Conservation (phyloP, 2,329 filamentous ascomycete species). For the Xylaria sp. region DNA sequence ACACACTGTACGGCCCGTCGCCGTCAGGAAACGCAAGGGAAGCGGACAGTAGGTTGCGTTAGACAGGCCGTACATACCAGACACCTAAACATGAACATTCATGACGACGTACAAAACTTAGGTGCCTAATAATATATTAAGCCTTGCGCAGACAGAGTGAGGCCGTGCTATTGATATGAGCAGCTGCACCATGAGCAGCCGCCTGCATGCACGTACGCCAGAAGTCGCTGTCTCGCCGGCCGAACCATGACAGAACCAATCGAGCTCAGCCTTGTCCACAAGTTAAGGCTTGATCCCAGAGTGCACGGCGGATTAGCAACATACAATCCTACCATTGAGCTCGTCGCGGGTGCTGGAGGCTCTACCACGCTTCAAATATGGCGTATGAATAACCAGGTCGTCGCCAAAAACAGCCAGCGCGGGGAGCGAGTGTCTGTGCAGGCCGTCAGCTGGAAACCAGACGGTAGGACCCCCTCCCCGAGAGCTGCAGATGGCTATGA, state of each 20-base stretch:
- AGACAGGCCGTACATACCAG: neutral
- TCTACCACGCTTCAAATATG: conserved; percentile 79
- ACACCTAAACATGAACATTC: neutral
- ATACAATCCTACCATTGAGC: conserved; percentile 86
- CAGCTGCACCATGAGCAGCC: conserved; percentile 39
- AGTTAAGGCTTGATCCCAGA: conserved; percentile 67
- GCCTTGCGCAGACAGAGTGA: neutral
- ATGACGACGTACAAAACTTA: neutral
- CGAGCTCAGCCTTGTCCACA: conserved; percentile 62
- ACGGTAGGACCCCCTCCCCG: conserved; percentile 61
- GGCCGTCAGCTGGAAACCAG: conserved; percentile 72
- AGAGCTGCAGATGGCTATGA: neutral
- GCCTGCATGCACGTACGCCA: conserved; percentile 14
- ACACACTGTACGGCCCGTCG: conserved; percentile 15
- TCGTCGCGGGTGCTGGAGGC: conserved; percentile 78
- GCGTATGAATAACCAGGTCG: conserved; percentile 78
- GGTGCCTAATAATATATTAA: too few species aligned
- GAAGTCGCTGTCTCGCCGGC: conserved; percentile 33
- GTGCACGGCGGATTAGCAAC: conserved; percentile 70
- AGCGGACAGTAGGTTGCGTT: neutral
- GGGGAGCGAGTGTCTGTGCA: conserved; percentile 57
- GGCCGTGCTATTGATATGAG: conserved; percentile 5
- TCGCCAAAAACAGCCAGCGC: conserved; percentile 63
- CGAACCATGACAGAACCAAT: conserved; percentile 46
- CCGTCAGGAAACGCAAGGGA: neutral